phyloP scores from a whole-genome alignment of 1,284 basidiomycete species.

The Papiliotrema terrestris region DNA sequence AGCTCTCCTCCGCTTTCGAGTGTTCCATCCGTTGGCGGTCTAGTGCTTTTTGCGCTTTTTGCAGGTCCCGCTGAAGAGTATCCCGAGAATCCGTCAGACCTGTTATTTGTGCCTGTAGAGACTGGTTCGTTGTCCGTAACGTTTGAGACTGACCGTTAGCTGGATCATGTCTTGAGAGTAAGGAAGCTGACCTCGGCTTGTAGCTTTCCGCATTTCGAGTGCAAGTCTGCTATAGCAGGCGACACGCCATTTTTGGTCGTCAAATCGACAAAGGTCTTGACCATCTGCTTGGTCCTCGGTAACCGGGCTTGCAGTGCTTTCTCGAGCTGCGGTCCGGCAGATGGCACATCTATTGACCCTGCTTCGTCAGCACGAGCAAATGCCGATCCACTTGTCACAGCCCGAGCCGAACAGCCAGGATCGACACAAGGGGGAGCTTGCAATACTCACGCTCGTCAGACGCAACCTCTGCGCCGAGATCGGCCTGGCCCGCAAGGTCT shows the following conservation, averaged over 20 bases:
- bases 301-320: conserved; percentile 29
- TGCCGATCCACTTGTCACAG: too few relatives aligned
- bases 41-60: conserved; percentile 63
- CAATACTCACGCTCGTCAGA: background rate
- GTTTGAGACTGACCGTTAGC: conserved; percentile 27
- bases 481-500: conserved; percentile 24
- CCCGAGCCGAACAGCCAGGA: too few relatives aligned
- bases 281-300: conserved; percentile 30
- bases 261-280: conserved; percentile 28
- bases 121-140: conserved; percentile 53
- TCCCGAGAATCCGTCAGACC: conserved; percentile 59
- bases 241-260: conserved; percentile 15
- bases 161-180: background rate
- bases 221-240: conserved; percentile 26
- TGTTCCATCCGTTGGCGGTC: conserved; percentile 68
- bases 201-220: conserved; percentile 23
- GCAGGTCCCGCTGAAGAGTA: conserved; percentile 58
- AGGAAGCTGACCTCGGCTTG: conserved; percentile 32
- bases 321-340: conserved; percentile 27
- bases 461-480: background rate
- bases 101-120: conserved; percentile 59
- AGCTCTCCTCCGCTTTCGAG: conserved; percentile 52
- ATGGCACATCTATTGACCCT: conserved; percentile 29
- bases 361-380: background rate
- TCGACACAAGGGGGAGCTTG: too few relatives aligned